phyloP scores from a whole-genome alignment of 495 filamentous ascomycete genomes.

The Chaetomium fimeti region DNA sequence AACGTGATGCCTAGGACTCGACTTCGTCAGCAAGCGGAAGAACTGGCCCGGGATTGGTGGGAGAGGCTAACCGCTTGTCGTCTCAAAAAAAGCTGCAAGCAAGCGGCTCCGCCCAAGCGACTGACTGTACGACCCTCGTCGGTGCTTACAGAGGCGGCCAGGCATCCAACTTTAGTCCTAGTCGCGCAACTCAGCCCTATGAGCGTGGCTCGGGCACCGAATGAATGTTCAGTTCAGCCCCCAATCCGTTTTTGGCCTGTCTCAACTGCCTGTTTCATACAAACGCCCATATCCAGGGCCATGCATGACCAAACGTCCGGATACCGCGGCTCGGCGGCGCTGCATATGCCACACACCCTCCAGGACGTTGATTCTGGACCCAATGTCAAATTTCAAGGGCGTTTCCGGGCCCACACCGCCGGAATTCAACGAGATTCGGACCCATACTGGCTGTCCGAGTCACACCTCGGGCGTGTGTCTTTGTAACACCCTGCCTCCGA shows the following conservation, averaged over 20 bases:
- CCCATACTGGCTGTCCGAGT: constrained; percentile 21
- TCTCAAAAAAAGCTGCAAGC: constrained; percentile 21
- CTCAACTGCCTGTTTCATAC: constrained; percentile 14
- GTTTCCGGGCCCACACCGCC: constrained; percentile 8
- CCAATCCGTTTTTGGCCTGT: constrained; percentile 15
- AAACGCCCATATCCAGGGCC: neutral
- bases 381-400: neutral
- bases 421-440: neutral
- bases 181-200: constrained; percentile 25
- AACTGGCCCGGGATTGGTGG: constrained; percentile 7
- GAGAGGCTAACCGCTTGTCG: neutral
- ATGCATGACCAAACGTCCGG: constrained; percentile 18
- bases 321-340: constrained; percentile 13
- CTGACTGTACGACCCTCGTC: constrained; percentile 12
- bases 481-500: constrained; percentile 3
- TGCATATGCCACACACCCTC: constrained; percentile 13
- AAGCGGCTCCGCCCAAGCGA: constrained; percentile 20
- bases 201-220: constrained; percentile 4
- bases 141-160: constrained; percentile 26
- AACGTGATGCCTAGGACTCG: constrained; percentile 14
- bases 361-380: constrained; percentile 4
- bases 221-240: constrained; percentile 12
- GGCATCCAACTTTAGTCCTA: constrained; percentile 16
- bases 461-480: constrained; percentile 15
- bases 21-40: constrained; percentile 21